Conservation (phyloP, 495 filamentous ascomycete species). For the Aspergillus avenaceus region DNA sequence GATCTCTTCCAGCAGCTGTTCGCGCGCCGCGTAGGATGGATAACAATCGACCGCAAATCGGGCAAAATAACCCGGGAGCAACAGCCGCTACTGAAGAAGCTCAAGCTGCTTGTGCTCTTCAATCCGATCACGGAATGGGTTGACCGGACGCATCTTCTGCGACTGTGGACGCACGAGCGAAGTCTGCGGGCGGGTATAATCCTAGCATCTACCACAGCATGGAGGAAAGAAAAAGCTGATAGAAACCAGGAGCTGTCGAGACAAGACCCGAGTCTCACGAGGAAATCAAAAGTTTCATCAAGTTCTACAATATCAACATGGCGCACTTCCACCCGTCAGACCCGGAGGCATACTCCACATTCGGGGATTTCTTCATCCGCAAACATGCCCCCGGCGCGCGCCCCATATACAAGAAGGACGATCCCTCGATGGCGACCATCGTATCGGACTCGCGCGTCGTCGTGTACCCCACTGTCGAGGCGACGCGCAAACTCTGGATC, state of each 20-base stretch:
- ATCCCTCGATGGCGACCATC: slow-evolving; percentile 26
- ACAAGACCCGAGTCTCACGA: slow-evolving; percentile 9
- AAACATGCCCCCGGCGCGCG: slow-evolving; percentile 30
- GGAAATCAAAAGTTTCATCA: slow-evolving; percentile 31
- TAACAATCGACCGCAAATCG: slow-evolving; percentile 31
- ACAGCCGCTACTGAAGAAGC: slow-evolving; percentile 33
- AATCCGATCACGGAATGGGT: slow-evolving; percentile 39
- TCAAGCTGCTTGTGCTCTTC: slow-evolving; percentile 39
- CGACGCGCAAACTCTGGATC: slow-evolving; percentile 42
- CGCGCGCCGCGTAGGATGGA: slow-evolving; percentile 33
- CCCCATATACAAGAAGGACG: slow-evolving; percentile 29
- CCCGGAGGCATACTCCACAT: slow-evolving; percentile 25
- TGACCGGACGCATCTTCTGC: slow-evolving; percentile 29
- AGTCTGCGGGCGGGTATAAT: slow-evolving; percentile 10
- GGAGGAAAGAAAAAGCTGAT: background rate
- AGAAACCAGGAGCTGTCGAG: background rate
- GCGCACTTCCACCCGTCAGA: slow-evolving; percentile 29
- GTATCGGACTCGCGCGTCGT: slow-evolving; percentile 40
- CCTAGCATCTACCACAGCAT: background rate
- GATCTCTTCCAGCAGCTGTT: slow-evolving; percentile 3
- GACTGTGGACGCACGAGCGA: slow-evolving; percentile 28
- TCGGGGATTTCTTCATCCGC: slow-evolving; percentile 46
- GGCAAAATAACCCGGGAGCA: slow-evolving; percentile 32
- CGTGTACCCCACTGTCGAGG: slow-evolving; percentile 29
- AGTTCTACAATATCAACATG: slow-evolving; percentile 37